Evolutionary conservation across 78 protist species (phyloP).

Genomic region (Dictyostelium firmibasis): DNA sequence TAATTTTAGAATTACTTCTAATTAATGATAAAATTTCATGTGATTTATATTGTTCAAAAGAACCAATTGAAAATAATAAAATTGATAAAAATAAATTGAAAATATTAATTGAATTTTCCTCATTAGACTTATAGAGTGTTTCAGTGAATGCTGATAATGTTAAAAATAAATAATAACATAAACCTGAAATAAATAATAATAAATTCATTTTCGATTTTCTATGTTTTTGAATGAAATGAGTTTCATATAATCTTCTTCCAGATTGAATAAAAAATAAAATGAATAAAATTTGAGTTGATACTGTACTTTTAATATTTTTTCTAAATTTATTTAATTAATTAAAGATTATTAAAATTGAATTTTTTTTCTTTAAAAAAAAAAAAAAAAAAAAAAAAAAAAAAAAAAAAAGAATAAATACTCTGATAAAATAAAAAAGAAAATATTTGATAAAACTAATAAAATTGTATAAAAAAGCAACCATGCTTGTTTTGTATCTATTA

Average conservation of each 20-base stretch:
- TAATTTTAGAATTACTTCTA: background rate
- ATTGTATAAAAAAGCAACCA: slow-evolving; percentile 12
- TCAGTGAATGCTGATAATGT: background rate
- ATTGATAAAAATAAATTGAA: background rate
- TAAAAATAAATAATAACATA: slow-evolving; percentile 35
- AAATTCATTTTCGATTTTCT: background rate
- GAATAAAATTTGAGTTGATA: background rate
- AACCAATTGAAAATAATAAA: background rate
- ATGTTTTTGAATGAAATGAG: slow-evolving; percentile 26
- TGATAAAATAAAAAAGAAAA: background rate
- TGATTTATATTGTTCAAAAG: slow-evolving; percentile 8
- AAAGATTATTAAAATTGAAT: no score
- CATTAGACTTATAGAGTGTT: background rate
- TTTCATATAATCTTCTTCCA: slow-evolving; percentile 33
- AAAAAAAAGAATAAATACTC: background rate
- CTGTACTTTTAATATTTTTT: background rate
- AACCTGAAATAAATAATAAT: slow-evolving; percentile 17
- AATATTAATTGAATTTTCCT: background rate
- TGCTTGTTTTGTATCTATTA: slow-evolving; percentile 5
- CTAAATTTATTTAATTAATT: background rate
- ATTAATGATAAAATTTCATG: slow-evolving; percentile 2
- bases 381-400: no score
- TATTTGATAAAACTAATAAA: background rate
- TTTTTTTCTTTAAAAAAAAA: background rate
- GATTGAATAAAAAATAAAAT: slow-evolving; percentile 24